Base-by-base conservation (phyloP, 2,329 filamentous ascomycete genomes). In the Orbilia oligospora region DNA sequence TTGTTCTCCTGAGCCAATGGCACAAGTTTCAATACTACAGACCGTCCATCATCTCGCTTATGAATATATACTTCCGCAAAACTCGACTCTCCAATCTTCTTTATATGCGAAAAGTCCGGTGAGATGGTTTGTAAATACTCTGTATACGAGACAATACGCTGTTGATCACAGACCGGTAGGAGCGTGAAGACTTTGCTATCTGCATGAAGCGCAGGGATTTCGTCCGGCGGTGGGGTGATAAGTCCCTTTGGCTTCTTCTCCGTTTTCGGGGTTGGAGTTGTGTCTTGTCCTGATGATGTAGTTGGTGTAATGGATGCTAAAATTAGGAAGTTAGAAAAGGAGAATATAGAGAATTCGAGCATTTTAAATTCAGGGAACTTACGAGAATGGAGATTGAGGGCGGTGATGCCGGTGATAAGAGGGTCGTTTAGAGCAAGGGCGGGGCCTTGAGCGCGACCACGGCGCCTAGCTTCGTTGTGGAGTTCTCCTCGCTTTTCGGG, bases 41-140 rank as follows among this genome's bases (percentile, higher is more conserved):
- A 27, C 5, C 66, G 30, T 24, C 72, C 72, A 36, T 71, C 56
- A 8, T 67, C 72, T 49, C n/a, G 44, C 20, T 61, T 71, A 66
- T 76, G 72, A 36, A 76, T 65, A 20, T 71, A 76, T 4, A 76
- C 72, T 41, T 76, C 66, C 10, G 72, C 72, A 36, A 71, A 76
- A 64, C 72, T 76, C 2, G 72, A 76, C 22, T 76, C 72, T 20
- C 72, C 72, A 18, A 76, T 76, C 61, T 76, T 76, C 33, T 76
- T 76, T 58, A 76, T 71, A 8, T 58, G 33, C 4, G 72, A 76
- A 38, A 76, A 71, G 24, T 76, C 66, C 24, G 66, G n/a, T 8
- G 72, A 76, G 22, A 76, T 76, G 10, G 56, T 51, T 44, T 44
- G 22, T 6, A 76, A 56, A 38, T 71, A 76, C 24, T 76, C 66